A percentile compares a stretch with the other conserved stretches of the same genome.
Evolutionary conservation across 495 filamentous ascomycete species (phyloP).

Genomic region (Aspergillus asperescens): DNA sequence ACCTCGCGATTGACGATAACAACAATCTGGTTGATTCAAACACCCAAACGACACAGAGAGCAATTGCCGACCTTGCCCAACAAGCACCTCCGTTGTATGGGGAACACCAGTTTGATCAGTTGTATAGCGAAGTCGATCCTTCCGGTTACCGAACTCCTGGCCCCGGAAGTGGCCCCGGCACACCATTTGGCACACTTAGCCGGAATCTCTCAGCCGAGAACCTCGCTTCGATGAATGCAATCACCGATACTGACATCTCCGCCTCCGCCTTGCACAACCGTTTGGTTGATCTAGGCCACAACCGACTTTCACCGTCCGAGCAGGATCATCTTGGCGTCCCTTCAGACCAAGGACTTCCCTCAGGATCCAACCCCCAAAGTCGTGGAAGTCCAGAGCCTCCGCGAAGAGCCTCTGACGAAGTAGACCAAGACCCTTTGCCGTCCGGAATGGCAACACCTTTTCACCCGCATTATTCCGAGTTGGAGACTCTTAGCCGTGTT

Average conservation of each 20-base stretch:
- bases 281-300: constrained; percentile 48
- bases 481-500: constrained; percentile 63
- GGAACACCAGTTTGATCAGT: constrained; percentile 77
- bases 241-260: constrained; percentile 46
- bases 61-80: constrained; percentile 41
- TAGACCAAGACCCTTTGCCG: constrained; percentile 38
- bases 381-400: constrained; percentile 40
- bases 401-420: constrained; percentile 59
- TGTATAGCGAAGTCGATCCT: constrained; percentile 79
- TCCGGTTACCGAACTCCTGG: constrained; percentile 71
- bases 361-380: constrained; percentile 1
- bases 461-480: constrained; percentile 57
- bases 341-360: constrained; percentile 20
- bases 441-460: constrained; percentile 55
- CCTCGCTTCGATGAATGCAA: constrained; percentile 57
- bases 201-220: constrained; percentile 76
- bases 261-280: constrained; percentile 58
- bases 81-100: constrained; percentile 81
- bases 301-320: constrained; percentile 24
- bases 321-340: constrained; percentile 24
- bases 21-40: constrained; percentile 60
- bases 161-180: constrained; percentile 63
- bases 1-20: constrained; percentile 75
- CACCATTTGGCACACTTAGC: constrained; percentile 70
- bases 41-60: constrained; percentile 33